Base-by-base conservation (phyloP, 257 asterid species). In the Jaltomata sinuosa region DNA sequence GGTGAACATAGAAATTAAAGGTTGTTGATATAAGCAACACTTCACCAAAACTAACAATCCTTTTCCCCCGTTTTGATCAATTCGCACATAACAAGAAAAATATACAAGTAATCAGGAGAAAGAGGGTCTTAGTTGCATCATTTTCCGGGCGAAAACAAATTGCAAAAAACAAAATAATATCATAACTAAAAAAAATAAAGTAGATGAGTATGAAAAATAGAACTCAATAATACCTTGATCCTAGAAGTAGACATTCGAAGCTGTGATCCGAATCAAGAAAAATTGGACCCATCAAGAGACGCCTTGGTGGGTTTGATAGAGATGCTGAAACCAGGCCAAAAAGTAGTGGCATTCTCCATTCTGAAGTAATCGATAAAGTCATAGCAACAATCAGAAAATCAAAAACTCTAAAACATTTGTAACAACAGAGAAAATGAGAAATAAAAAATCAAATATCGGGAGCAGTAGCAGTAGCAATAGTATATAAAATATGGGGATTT, bases 321-420 rank as follows among this genome's bases (percentile, higher is more conserved):
- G n/a, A 90, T 11, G 86, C 88, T 79, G 84, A 88, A 72, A 32
- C 95, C 87, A 77, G 94, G 92, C n/a, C n/a, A n/a, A n/a, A n/a
- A n/a, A n/a, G n/a, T n/a, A n/a, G n/a, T n/a, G n/a, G n/a, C 86
- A 0, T 95, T 87, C 86, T 93, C 98, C 98, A 94, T 93, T 65
- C 84, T 79, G 84, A 40, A 85, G 77, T 42, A 79, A 82, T 77
- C 81, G 72, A 38, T 77, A 77, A 50, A 62, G 34, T 5, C 52
- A 67, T 65, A 85, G 34, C 81, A 78, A 22, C 61, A 45, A 25
- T 22, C 12, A 29, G 59, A 31, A 9, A 38, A 67, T 2, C 3
- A 18, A 57, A 15, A 14, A 7, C 55, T n/a, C n/a, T n/a, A n/a
- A n/a, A n/a, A n/a, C n/a, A n/a, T n/a, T n/a, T n/a, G n/a, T n/a